Evolutionary conservation across 2,329 filamentous ascomycete genomes (phyloP).

Genomic region (Aureobasidium zeae): DNA sequence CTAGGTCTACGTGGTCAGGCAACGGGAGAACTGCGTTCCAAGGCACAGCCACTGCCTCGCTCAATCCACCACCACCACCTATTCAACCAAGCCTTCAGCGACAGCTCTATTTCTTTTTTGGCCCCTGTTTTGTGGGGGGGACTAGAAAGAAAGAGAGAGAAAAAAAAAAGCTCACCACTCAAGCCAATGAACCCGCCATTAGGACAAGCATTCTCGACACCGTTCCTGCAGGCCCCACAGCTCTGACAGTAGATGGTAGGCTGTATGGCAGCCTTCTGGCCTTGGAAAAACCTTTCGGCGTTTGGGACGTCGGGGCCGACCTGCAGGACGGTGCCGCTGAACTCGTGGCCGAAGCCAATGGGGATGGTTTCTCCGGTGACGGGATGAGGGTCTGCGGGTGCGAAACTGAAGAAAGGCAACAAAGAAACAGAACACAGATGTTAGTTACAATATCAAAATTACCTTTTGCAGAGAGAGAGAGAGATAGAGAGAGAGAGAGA

Average conservation of each 20-base stretch:
- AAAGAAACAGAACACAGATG: too few species aligned
- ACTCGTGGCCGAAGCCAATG: constrained; percentile 50
- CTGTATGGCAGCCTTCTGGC: constrained; percentile 51
- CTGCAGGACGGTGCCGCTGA: constrained; percentile 51
- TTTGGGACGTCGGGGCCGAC: constrained; percentile 43
- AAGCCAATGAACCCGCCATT: constrained; percentile 39
- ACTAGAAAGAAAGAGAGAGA: too few species aligned
- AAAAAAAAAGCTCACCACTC: constrained; percentile 12
- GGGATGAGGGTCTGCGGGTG: constrained; percentile 45
- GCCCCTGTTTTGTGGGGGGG: too few species aligned
- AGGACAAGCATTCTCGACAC: constrained; percentile 50
- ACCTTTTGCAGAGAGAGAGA: too few species aligned
- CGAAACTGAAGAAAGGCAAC: constrained; percentile 28
- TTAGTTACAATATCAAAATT: too few species aligned
- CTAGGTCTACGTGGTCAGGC: constrained; percentile 43
- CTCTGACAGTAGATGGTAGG: constrained; percentile 47
- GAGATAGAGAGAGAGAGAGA: too few species aligned
- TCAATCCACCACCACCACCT: constrained; percentile 40
- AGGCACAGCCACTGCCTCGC: constrained; percentile 45
- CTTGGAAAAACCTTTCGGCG: constrained; percentile 40
- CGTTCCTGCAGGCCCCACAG: constrained; percentile 47
- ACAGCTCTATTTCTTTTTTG: not conserved
- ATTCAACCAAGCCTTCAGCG: not conserved
- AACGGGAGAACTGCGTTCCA: constrained; percentile 41
- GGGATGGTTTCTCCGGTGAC: constrained; percentile 44